phyloP scores from a whole-genome alignment of 176 grass and related monocot species.

The Oryza coarctata region DNA sequence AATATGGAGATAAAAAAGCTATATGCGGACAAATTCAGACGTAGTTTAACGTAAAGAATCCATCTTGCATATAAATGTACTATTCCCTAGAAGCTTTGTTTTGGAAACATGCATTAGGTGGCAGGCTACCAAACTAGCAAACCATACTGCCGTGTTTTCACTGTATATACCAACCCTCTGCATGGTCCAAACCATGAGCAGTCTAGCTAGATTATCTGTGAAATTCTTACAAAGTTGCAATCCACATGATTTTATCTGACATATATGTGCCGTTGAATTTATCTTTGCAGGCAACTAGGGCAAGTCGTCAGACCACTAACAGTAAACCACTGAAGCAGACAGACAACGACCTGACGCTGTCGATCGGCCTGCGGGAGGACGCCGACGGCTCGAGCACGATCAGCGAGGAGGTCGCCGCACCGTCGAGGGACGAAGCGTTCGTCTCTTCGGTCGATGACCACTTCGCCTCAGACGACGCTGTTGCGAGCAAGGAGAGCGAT shows the following conservation, averaged over 20 bases:
- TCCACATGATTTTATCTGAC: no score
- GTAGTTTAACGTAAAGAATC: constrained; percentile 11
- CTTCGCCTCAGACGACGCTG: no score
- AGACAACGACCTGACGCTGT: constrained; percentile 44
- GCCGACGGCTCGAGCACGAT: constrained; percentile 43
- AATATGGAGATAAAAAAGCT: background rate
- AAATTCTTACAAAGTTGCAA: background rate
- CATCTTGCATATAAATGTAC: background rate
- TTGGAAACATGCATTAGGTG: constrained; percentile 35
- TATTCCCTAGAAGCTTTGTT: constrained; percentile 27
- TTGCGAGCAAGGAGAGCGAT: background rate
- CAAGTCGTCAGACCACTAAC: background rate
- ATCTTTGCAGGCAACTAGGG: constrained; percentile 9
- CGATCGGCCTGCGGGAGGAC: constrained; percentile 40
- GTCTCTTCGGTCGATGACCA: background rate
- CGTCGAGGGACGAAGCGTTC: background rate
- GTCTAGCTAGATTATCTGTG: background rate
- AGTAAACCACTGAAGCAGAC: background rate
- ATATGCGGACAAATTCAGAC: background rate
- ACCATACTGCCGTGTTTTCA: constrained; percentile 44
- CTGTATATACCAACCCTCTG: background rate
- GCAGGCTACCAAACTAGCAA: constrained; percentile 24
- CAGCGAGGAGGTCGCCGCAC: constrained; percentile 30
- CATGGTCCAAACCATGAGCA: background rate
- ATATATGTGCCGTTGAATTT: background rate